phyloP scores from a whole-genome alignment of 2,329 filamentous ascomycete genomes.

The Sphaceloma murrayae region DNA sequence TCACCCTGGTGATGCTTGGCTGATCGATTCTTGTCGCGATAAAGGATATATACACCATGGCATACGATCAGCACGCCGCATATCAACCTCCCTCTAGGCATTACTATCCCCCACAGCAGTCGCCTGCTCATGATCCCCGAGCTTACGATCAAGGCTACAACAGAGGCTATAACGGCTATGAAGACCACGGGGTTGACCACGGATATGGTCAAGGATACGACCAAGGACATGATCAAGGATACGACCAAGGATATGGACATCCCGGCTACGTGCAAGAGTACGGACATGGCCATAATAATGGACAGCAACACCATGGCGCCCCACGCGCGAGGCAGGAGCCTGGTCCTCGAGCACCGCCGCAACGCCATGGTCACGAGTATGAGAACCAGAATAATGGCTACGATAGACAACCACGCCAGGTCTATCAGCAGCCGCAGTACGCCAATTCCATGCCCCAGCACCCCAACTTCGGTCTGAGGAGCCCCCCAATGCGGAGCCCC shows the following conservation, averaged over 20 bases:
- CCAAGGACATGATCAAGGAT: constrained; percentile 20
- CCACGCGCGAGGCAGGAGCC: constrained; percentile 16
- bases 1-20: too few relatives aligned
- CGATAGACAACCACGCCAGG: not conserved
- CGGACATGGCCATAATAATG: constrained; percentile 16
- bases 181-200: too few relatives aligned
- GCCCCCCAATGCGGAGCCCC: not conserved
- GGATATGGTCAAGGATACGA: constrained; percentile 19
- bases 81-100: constrained; percentile 30
- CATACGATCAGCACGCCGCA: constrained; percentile 31
- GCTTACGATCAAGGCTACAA: constrained; percentile 22
- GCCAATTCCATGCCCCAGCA: constrained; percentile 11
- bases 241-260: constrained; percentile 17
- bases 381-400: constrained; percentile 11
- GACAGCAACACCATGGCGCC: constrained; percentile 17
- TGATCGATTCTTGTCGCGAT: too few relatives aligned
- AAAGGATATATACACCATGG: too few relatives aligned
- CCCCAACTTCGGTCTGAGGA: not conserved
- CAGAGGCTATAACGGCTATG: too few relatives aligned
- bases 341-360: constrained; percentile 1
- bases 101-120: constrained; percentile 26
- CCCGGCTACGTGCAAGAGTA: constrained; percentile 6
- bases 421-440: constrained; percentile 16
- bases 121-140: constrained; percentile 24
- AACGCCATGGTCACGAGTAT: constrained; percentile 5